Conservation (phyloP, 2,329 filamentous ascomycete species). For the Fusarium nematophilum region DNA sequence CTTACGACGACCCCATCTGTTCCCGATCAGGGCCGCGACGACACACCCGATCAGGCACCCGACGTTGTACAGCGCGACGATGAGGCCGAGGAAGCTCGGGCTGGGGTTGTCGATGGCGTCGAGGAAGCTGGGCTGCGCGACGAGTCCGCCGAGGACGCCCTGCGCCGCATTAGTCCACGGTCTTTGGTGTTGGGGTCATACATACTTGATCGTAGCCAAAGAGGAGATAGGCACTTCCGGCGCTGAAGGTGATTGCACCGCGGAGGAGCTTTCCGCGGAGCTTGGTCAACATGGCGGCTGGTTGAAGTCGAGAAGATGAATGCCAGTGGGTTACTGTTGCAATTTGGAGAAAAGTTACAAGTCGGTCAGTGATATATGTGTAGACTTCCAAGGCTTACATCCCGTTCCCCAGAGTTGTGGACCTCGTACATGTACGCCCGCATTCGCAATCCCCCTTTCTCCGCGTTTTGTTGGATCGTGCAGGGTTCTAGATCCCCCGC, state of each 20-base stretch:
- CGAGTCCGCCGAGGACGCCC: constrained; percentile 19
- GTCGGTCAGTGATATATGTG: too few species aligned
- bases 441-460: too few species aligned
- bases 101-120: constrained; percentile 15
- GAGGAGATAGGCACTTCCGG: constrained; percentile 17
- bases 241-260: constrained; percentile 12
- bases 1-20: constrained; percentile 8
- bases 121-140: constrained; percentile 19
- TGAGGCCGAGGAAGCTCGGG: constrained; percentile 17
- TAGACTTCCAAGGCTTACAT: too few species aligned
- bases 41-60: constrained; percentile 15
- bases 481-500: too few species aligned
- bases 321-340: too few species aligned
- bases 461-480: too few species aligned
- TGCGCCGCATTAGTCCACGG: too few species aligned
- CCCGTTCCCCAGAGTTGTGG: too few species aligned
- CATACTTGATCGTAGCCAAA: constrained; percentile 22
- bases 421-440: too few species aligned
- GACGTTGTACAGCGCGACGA: constrained; percentile 22
- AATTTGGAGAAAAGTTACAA: too few species aligned
- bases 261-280: constrained; percentile 5
- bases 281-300: constrained; percentile 5
- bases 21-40: constrained; percentile 6
- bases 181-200: background rate
- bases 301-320: too few species aligned